A percentile compares a stretch with the other conserved stretches of the same genome.
Conservation (phyloP, 345 rosid species). For the Dovyalis caffra region DNA sequence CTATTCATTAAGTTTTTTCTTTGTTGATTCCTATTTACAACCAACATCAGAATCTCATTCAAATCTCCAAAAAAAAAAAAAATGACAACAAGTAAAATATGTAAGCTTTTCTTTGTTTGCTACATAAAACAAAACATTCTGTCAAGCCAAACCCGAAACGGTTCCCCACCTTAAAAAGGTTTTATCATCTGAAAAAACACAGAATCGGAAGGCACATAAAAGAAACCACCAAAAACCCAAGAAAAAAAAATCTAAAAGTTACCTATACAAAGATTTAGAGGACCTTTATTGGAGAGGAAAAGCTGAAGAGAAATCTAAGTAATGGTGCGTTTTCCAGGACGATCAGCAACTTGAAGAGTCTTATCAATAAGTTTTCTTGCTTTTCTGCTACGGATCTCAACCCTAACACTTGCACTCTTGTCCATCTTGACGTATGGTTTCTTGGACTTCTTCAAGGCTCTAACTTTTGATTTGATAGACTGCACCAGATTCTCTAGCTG, state of each 20-base stretch:
- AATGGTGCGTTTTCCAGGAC: slow-evolving; percentile 58
- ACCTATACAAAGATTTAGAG: background rate
- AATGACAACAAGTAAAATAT: background rate
- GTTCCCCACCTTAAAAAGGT: background rate
- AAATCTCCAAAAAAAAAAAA: background rate
- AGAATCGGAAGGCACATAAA: slow-evolving; percentile 11
- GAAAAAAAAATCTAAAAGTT: background rate
- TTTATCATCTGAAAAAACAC: background rate
- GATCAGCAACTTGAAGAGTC: slow-evolving; percentile 78
- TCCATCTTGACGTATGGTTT: slow-evolving; percentile 86
- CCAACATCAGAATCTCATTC: background rate
- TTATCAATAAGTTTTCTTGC: slow-evolving; percentile 71
- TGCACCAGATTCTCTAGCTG: slow-evolving; percentile 75
- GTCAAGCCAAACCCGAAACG: slow-evolving; percentile 22
- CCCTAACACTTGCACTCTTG: slow-evolving; percentile 89
- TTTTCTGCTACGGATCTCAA: slow-evolving; percentile 91
- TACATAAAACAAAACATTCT: background rate
- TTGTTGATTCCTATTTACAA: too few relatives aligned
- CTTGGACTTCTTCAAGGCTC: slow-evolving; percentile 49
- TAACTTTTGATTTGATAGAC: slow-evolving; percentile 85
- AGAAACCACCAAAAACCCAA: background rate
- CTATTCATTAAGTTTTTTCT: background rate
- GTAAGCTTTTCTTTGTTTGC: background rate
- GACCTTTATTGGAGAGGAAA: background rate
- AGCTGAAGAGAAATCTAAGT: slow-evolving; percentile 20